A percentile compares a stretch with the other conserved stretches of the same genome.
Conservation (phyloP, 805 yeast species). For the Yamadazyma takamatsuzukensis region DNA sequence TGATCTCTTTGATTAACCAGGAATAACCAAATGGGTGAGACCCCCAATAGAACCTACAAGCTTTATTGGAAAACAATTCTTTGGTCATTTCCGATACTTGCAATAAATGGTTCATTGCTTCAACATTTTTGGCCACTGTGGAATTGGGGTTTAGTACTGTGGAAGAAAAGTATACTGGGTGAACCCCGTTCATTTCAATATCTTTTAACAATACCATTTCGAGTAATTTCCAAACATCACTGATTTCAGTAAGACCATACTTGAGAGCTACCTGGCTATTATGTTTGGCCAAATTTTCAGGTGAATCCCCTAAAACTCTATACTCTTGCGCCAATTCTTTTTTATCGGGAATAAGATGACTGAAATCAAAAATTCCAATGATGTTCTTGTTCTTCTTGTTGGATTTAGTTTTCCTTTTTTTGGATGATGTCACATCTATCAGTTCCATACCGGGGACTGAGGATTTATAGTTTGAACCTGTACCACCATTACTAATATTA, state of each 20-base stretch:
- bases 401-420: conserved; percentile 15
- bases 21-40: conserved; percentile 70
- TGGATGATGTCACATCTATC: conserved; percentile 11
- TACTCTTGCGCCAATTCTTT: conserved; percentile 67
- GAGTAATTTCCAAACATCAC: conserved; percentile 72
- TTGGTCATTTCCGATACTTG: conserved; percentile 9
- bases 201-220: conserved; percentile 45
- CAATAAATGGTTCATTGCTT: conserved; percentile 11
- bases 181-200: conserved; percentile 19
- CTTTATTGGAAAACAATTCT: conserved; percentile 9
- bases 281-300: conserved; percentile 61
- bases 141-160: conserved; percentile 7
- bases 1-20: conserved; percentile 60
- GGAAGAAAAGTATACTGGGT: conserved; percentile 10
- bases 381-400: conserved; percentile 43
- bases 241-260: conserved; percentile 57
- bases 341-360: conserved; percentile 70
- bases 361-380: conserved; percentile 63
- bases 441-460: conserved; percentile 34
- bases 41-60: conserved; percentile 63
- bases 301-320: conserved; percentile 57
- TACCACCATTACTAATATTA: conserved; percentile 27
- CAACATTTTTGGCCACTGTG: conserved; percentile 8
- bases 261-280: conserved; percentile 69
- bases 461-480: conserved; percentile 31